Evolutionary conservation across 2,329 filamentous ascomycete species (phyloP), one percentile per base, ranked within the genome.

Genomic region (Metarhizium album): DNA sequence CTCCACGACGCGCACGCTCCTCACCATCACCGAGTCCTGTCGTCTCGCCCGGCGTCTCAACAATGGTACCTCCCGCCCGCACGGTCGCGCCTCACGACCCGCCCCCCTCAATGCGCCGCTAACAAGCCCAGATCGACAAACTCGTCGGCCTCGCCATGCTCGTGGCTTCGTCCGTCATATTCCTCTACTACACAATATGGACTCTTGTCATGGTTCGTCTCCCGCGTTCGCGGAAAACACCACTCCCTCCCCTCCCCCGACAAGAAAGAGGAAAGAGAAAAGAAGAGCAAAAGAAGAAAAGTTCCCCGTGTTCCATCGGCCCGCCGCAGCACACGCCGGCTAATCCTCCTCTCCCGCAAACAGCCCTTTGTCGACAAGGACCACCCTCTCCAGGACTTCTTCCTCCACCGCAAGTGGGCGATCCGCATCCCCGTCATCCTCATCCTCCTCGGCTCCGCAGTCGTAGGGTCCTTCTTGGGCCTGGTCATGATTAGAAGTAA

Each of bases 401-500:
- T 98, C 75, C 93, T 89, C 55, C 91, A 91, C 45, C 90, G 93
- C 68, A 90, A 95, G 67, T 98, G 93, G 93, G 93, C 93, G 54
- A 95, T 98, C 67, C 90, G 93, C 68, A 93, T 98, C 64, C 93
- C 93, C 60, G 91, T 98, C 62, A 95, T 98, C 67, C 83, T 98
- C 59, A 85, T 96, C 56, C 83, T 98, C 45, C 78, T 98, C 58
- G 90, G 86, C 57, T 90, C 85, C 54, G 90, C 93, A 53, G 90
- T 98, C 53, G 91, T 98, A 54, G 93, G 93, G 57, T 94, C 89
- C 54, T 98, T 98, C 76, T 78, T 98, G 59, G 86, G 87, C 62
- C 84, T 95, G 65, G 91, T 98, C 64, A 98, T 98, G 93, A 97
- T 98, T 73, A 83, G 88, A 68, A 97, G 91, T 78, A 96, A 96